These are phyloP conservation scores for Spongispora temasekensis DNA, from an alignment of 1,284 basidiomycete species.

Conservation along the genomic window DNA sequence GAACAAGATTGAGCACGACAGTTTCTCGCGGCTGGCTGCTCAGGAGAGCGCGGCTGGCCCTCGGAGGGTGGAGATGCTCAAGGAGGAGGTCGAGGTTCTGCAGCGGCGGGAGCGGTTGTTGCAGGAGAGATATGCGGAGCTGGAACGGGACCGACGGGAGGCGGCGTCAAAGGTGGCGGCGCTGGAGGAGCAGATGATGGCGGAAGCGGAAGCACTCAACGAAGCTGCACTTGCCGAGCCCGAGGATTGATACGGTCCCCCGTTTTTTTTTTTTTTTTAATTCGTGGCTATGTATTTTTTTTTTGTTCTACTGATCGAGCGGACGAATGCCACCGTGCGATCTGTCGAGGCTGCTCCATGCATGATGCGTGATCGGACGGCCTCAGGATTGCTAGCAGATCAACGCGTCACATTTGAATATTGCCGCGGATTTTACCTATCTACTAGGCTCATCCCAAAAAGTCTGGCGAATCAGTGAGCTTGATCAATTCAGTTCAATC, in stretches of 20 bases:
- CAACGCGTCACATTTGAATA: too few species aligned
- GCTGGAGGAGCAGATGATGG: slow-evolving; percentile 77
- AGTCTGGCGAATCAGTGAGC: too few species aligned
- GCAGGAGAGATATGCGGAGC: slow-evolving; percentile 82
- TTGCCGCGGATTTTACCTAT: too few species aligned
- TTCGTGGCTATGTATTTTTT: slow-evolving; percentile 14
- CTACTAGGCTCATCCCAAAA: too few species aligned
- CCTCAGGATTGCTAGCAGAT: too few species aligned
- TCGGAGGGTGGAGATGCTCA: slow-evolving; percentile 69
- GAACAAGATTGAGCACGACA: slow-evolving; percentile 71
- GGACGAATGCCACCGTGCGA: too few species aligned
- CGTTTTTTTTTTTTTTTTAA: slow-evolving; percentile 2
- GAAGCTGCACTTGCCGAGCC: slow-evolving; percentile 68
- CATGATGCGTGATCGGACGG: too few species aligned
- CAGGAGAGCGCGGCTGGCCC: slow-evolving; percentile 79
- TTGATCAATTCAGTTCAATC: too few species aligned
- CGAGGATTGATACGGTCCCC: slow-evolving; percentile 41
- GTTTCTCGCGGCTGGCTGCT: slow-evolving; percentile 70
- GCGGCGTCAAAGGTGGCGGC: slow-evolving; percentile 58
- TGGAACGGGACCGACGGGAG: slow-evolving; percentile 73
- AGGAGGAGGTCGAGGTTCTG: slow-evolving; percentile 82
- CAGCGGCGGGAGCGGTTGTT: slow-evolving; percentile 75
- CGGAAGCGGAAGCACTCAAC: slow-evolving; percentile 80
- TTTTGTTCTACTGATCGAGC: too few species aligned
- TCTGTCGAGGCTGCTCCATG: too few species aligned